phyloP scores from a whole-genome alignment of 345 rosid species.

The Aegle marmelos region DNA sequence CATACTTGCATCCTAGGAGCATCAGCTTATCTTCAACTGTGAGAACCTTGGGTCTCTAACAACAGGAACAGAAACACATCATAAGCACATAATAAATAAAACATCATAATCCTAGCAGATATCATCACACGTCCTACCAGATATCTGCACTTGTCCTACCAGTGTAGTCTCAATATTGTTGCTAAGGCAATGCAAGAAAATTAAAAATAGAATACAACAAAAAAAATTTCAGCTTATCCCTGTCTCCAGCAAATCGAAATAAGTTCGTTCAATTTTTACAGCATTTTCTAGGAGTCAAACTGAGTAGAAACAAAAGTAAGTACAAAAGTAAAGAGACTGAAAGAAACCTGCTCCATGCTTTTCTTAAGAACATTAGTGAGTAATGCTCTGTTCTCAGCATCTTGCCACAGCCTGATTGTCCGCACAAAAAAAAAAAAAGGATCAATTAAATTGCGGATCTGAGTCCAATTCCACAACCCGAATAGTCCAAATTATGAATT shows the following conservation, averaged over 20 bases:
- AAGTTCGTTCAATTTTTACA: not conserved
- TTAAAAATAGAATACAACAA: not conserved
- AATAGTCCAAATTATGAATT: not conserved
- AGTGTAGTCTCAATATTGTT: not conserved
- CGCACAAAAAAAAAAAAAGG: not conserved
- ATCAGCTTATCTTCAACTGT: constrained; percentile 78
- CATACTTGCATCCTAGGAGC: constrained; percentile 92
- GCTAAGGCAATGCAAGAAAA: not conserved
- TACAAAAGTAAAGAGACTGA: not conserved
- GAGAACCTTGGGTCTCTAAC: constrained; percentile 87
- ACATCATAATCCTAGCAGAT: not conserved
- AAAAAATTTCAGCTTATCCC: not conserved
- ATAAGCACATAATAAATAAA: not conserved
- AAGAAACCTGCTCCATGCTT: constrained; percentile 68
- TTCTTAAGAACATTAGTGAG: constrained; percentile 63
- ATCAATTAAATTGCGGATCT: no score
- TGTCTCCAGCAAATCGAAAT: not conserved
- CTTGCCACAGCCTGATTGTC: constrained; percentile 88
- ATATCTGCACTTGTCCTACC: no score
- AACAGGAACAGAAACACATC: constrained; percentile 18
- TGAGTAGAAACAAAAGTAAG: constrained; percentile 6
- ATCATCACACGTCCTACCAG: not conserved
- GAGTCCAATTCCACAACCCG: not conserved
- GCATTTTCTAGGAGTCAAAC: not conserved
- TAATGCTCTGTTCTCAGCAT: constrained; percentile 73